A percentile compares a stretch with the other conserved stretches of the same genome.
Evolutionary conservation across 208 protist species (phyloP).

Genomic region (Jaenimonas drosophilae): DNA sequence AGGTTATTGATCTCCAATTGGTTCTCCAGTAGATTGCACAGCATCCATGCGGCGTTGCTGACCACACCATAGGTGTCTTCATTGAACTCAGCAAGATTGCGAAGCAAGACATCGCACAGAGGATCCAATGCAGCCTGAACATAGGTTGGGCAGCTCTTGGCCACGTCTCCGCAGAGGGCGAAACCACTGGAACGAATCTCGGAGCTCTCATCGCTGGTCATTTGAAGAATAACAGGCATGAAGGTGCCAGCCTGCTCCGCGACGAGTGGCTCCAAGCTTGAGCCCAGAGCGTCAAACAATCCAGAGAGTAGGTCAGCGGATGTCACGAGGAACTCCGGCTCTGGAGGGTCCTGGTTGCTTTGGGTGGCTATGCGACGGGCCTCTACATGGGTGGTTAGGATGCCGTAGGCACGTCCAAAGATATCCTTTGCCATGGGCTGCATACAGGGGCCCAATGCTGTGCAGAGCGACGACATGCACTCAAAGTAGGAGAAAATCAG

Average conservation of each 20-base stretch:
- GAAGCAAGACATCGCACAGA: constrained; percentile 31
- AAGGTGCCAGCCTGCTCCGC: constrained; percentile 35
- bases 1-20: constrained; percentile 39
- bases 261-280: constrained; percentile 48
- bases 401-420: constrained; percentile 47
- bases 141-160: constrained; percentile 26
- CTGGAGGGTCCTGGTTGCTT: constrained; percentile 23
- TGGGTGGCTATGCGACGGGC: constrained; percentile 13
- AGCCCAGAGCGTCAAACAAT: constrained; percentile 71
- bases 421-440: constrained; percentile 65
- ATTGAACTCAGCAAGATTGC: constrained; percentile 17
- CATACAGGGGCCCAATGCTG: constrained; percentile 45
- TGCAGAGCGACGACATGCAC: constrained; percentile 69
- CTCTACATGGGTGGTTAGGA: constrained; percentile 50
- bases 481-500: constrained; percentile 72
- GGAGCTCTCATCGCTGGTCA: constrained; percentile 28
- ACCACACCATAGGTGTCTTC: constrained; percentile 29
- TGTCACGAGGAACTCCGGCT: constrained; percentile 72
- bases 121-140: constrained; percentile 36
- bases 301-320: constrained; percentile 59
- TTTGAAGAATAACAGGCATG: constrained; percentile 34
- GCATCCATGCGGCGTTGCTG: constrained; percentile 72
- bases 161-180: constrained; percentile 59
- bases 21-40: constrained; percentile 71
- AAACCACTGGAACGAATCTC: constrained; percentile 68